Percentiles rank a stretch among this genome's conserved stretches.
Conservation (phyloP, 495 filamentous ascomycete genomes). For the Neurospora sp. region DNA sequence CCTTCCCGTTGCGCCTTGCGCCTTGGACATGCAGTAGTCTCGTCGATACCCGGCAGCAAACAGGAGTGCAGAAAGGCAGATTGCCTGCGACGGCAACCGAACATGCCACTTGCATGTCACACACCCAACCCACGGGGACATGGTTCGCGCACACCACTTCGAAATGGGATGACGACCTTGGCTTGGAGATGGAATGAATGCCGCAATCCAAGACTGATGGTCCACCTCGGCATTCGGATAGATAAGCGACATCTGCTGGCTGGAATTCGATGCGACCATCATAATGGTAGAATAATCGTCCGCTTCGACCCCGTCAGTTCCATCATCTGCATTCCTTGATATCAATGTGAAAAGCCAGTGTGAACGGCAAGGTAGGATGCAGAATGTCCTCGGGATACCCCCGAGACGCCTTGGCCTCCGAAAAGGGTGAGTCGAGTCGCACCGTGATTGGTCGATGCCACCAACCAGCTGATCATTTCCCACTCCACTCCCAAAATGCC, state of each 20-base stretch:
- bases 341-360: neutral
- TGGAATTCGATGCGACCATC: neutral
- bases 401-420: conserved; percentile 19
- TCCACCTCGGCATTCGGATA: neutral
- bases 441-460: conserved; percentile 18
- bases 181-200: neutral
- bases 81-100: neutral
- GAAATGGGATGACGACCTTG: neutral
- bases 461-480: conserved; percentile 20
- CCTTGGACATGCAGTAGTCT: neutral
- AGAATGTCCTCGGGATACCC: conserved; percentile 5
- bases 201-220: neutral
- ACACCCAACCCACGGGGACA: neutral
- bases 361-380: conserved; percentile 5
- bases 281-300: neutral
- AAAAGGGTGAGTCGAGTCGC: conserved; percentile 11
- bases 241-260: neutral
- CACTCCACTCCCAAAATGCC: neutral
- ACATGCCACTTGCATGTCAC: neutral
- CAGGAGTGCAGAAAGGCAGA: neutral
- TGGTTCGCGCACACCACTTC: neutral
- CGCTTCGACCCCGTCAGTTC: neutral
- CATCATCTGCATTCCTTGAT: neutral
- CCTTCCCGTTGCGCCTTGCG: neutral
- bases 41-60: neutral